Conservation (phyloP, 2,329 filamentous ascomycete species). For the Aspergillus calidoustus region DNA sequence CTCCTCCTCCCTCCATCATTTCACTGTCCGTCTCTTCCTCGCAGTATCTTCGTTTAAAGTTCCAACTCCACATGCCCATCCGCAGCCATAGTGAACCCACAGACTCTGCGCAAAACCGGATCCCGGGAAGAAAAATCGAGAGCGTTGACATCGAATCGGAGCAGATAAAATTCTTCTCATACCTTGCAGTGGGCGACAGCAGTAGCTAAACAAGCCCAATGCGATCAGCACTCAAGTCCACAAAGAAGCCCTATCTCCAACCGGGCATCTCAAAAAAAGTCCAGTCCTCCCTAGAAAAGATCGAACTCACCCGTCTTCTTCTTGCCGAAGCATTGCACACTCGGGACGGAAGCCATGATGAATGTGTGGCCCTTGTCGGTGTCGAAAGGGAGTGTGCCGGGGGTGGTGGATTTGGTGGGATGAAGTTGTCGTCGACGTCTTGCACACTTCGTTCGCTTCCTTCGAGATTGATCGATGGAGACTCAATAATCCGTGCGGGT, state of each 20-base stretch:
- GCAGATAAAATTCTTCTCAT: conserved; percentile 42
- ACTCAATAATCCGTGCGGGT: conserved; percentile 42
- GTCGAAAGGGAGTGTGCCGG: conserved; percentile 44
- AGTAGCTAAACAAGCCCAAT: conserved; percentile 62
- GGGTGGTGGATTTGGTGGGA: conserved; percentile 23
- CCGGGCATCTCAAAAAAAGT: conserved; percentile 1
- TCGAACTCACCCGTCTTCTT: conserved; percentile 71
- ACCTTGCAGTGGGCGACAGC: conserved; percentile 94
- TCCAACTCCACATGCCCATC: background rate
- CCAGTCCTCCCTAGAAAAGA: conserved; percentile 10
- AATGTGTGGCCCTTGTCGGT: conserved; percentile 46
- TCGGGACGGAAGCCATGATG: conserved; percentile 78
- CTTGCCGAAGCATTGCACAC: conserved; percentile 99
- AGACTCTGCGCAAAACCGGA: background rate
- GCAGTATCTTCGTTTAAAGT: background rate
- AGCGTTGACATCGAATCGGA: conserved; percentile 18
- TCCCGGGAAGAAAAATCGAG: background rate
- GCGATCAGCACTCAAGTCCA: conserved; percentile 16
- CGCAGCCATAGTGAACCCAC: background rate
- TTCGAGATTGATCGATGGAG: conserved; percentile 35
- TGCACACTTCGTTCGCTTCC: conserved; percentile 28
- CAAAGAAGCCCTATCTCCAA: conserved; percentile 3
- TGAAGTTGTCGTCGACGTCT: conserved; percentile 43
- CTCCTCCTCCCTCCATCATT: background rate
- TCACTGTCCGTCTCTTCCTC: conserved; percentile 15